A percentile compares a stretch with the other conserved stretches of the same genome.
These are phyloP conservation scores for Zostera marina DNA, from an alignment of 116 monocot species.

Conservation along the genomic window DNA sequence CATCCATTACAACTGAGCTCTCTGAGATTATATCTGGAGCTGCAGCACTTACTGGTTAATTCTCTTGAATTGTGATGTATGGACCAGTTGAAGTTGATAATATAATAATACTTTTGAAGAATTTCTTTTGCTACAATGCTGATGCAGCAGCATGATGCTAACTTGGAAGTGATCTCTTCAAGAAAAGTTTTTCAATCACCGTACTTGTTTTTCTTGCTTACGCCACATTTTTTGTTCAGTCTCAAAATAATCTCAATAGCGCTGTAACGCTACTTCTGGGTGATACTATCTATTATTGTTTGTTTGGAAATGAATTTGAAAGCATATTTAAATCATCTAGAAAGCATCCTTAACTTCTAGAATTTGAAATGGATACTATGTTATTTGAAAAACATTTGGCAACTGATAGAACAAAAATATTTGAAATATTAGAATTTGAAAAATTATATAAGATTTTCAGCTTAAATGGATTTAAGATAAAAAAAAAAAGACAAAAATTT, in stretches of 20 bases:
- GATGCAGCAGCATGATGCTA: background rate
- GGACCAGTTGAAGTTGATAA: background rate
- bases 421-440: too few relatives aligned
- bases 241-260: constrained; percentile 2
- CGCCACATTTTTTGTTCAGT: constrained; percentile 1
- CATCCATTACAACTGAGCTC: constrained; percentile 86
- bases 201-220: background rate
- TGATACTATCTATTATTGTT: too few relatives aligned
- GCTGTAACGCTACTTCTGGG: background rate
- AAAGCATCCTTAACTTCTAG: too few relatives aligned
- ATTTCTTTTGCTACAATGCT: background rate
- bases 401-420: too few relatives aligned
- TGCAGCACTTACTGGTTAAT: constrained; percentile 68
- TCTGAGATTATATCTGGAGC: constrained; percentile 94
- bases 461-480: too few relatives aligned
- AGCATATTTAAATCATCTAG: too few relatives aligned
- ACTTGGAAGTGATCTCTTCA: background rate
- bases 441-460: too few relatives aligned
- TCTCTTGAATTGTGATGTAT: background rate
- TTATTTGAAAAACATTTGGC: too few relatives aligned
- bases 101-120: background rate
- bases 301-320: too few relatives aligned
- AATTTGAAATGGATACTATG: background rate
- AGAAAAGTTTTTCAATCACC: background rate
- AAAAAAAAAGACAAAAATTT: too few relatives aligned